Evolutionary conservation across 1,284 basidiomycete genomes (phyloP).

Genomic region (Irpex lacteus): DNA sequence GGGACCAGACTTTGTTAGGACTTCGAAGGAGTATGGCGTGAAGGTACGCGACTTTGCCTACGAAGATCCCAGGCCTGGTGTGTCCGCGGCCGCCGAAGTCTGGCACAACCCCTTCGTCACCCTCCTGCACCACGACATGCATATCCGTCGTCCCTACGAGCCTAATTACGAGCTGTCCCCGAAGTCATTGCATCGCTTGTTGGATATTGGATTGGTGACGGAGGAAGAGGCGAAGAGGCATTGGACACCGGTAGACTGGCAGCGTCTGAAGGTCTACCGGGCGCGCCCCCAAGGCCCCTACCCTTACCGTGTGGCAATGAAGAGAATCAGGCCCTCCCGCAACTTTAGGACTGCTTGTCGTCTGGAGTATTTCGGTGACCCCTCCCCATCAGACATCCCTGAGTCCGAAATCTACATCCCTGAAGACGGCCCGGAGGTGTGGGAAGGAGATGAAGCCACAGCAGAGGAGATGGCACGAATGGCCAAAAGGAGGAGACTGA

Average conservation of each 20-base stretch:
- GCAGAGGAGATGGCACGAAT: background rate
- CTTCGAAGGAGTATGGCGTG: conserved; percentile 37
- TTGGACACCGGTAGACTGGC: conserved; percentile 40
- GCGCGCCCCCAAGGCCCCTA: conserved; percentile 22
- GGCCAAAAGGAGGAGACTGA: background rate
- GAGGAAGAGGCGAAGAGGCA: conserved; percentile 36
- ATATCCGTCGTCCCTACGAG: conserved; percentile 29
- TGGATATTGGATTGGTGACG: conserved; percentile 47
- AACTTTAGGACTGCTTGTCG: background rate
- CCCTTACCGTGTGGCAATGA: conserved; percentile 16
- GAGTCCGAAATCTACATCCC: background rate
- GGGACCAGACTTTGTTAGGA: conserved; percentile 31
- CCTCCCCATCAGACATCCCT: background rate
- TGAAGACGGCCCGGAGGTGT: background rate
- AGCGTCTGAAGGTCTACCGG: conserved; percentile 38
- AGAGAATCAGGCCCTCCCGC: background rate
- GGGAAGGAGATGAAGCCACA: background rate
- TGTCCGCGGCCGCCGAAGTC: conserved; percentile 18
- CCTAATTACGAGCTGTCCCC: conserved; percentile 31
- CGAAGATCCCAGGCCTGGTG: conserved; percentile 15
- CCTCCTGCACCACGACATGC: conserved; percentile 23
- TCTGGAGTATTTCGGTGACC: background rate
- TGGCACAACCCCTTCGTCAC: conserved; percentile 21
- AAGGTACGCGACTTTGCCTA: conserved; percentile 53
- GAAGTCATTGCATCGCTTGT: conserved; percentile 42